Evolutionary conservation across 1,284 basidiomycete species (phyloP).

Genomic region (Xanthoconium separans): DNA sequence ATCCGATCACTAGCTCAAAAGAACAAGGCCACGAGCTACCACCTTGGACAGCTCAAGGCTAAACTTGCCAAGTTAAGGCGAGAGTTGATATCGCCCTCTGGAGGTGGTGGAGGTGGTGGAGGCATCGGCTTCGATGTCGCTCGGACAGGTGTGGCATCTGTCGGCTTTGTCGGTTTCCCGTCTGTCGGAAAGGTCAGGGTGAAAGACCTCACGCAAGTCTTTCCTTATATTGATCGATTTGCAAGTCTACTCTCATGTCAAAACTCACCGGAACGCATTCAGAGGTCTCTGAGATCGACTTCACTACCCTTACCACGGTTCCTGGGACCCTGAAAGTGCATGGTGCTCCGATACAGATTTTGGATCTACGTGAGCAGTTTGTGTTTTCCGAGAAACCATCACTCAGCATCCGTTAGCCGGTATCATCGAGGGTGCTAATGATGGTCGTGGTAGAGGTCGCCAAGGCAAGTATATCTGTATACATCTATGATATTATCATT

Average conservation of each 20-base stretch:
- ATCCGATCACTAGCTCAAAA: constrained; percentile 71
- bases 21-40: constrained; percentile 96
- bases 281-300: constrained; percentile 98
- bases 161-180: constrained; percentile 93
- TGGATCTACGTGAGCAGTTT: constrained; percentile 71
- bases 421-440: constrained; percentile 99
- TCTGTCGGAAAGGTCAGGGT: constrained; percentile 78
- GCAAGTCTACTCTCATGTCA: constrained; percentile 93
- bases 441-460: constrained; percentile 96
- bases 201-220: background rate
- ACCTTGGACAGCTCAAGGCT: constrained; percentile 95
- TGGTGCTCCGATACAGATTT: constrained; percentile 89
- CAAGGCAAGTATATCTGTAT: constrained; percentile 61
- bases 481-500: background rate
- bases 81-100: constrained; percentile 84
- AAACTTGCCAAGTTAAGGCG: constrained; percentile 97
- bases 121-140: constrained; percentile 97
- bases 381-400: background rate
- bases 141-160: constrained; percentile 93
- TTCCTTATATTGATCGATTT: constrained; percentile 2
- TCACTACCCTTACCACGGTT: constrained; percentile 92
- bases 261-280: constrained; percentile 98
- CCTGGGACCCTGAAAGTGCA: constrained; percentile 95
- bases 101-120: constrained; percentile 81
- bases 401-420: constrained; percentile 57